Evolutionary conservation across 352 stramenopile genomes (phyloP), one percentile per base, ranked within the genome.

Genomic region (Globisporangium ultimum): DNA sequence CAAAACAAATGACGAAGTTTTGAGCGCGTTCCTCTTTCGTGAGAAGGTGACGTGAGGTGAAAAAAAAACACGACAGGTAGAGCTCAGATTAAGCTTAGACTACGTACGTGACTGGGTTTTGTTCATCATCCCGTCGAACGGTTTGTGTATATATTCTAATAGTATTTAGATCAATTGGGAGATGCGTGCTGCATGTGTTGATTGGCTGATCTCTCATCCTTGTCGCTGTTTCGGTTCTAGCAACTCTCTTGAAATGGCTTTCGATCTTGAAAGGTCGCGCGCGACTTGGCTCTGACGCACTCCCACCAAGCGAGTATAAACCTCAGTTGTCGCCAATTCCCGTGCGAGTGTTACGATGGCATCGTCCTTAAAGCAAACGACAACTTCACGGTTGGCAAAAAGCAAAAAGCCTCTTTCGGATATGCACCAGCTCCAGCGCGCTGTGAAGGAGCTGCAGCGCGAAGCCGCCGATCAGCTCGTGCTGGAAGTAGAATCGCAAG

Each of bases 401-500:
- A 77, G 68, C 0, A 91, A 91, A 64, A 91, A 91, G 63, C 84
- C 81, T 3, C 61, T 93, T 10, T 89, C 78, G 3, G 84, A 91
- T 24, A 84, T 91, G 77, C 82, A 93, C 56, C 84, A 93, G 55
- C 64, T 93, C 7, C 84, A 89, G 53, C 78, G 80, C 18, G 82
- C 80, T 3, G 80, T 93, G 28, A 88, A 87, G 52, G 80, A 88
- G 22, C 67, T 93, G 17, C 84, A 93, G 62, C 78, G 78, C 11
- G 82, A 90, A 46, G 74, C 84, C 5, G 79, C 76, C 0, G 84
- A 93, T 40, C 84, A 93, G 48, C 66, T 93, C 18, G 72, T 83
- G 8, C 61, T 91, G 8, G 84, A 93, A 63, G 71, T 90, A 18
- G 81, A 93, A 56, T 93, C 84, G 0, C 84, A 93, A 55, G 80